Percentiles rank a stretch among this genome's conserved stretches.
These are phyloP conservation scores for Nothophaeocryptopus gaeumannii DNA, from an alignment of 2,329 filamentous ascomycete species.

Conservation along the genomic window DNA sequence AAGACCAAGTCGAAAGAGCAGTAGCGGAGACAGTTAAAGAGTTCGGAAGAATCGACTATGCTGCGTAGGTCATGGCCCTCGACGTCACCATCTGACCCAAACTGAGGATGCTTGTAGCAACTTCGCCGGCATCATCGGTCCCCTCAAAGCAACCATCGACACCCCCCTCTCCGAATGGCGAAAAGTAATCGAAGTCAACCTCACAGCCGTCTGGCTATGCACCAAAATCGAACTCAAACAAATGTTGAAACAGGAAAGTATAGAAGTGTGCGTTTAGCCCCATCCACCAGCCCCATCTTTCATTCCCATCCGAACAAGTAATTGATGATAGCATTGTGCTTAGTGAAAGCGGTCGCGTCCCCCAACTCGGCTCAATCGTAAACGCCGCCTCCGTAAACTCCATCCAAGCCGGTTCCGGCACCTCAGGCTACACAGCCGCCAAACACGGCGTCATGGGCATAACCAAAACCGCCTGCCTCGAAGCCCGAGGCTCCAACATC, in stretches of 20 bases:
- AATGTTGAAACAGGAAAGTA: conserved; percentile 38
- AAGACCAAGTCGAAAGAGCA: conserved; percentile 34
- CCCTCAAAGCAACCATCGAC: conserved; percentile 28
- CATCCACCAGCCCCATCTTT: no score
- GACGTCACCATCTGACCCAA: no score
- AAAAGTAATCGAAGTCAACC: conserved; percentile 37
- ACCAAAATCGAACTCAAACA: conserved; percentile 41
- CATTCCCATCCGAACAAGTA: no score
- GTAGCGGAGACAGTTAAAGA: conserved; percentile 34
- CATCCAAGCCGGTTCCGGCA: conserved; percentile 35
- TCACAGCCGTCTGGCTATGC: conserved; percentile 39
- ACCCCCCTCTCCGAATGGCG: conserved; percentile 36
- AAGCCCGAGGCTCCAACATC: conserved; percentile 34
- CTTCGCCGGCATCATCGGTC: conserved; percentile 39
- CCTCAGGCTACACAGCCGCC: conserved; percentile 38
- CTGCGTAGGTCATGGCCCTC: conserved; percentile 23
- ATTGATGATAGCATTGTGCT: neutral
- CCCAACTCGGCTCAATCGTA: conserved; percentile 37
- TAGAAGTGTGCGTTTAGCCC: conserved; percentile 15
- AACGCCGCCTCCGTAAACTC: conserved; percentile 42
- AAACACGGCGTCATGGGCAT: conserved; percentile 45
- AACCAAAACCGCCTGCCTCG: conserved; percentile 38
- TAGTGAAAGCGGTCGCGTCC: conserved; percentile 24
- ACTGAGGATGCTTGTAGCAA: conserved; percentile 10
- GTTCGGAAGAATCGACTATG: conserved; percentile 42